Percentiles rank a stretch among this genome's conserved stretches.
Evolutionary conservation across 345 rosid genomes (phyloP).

Genomic region (Bruguiera parviflora): DNA sequence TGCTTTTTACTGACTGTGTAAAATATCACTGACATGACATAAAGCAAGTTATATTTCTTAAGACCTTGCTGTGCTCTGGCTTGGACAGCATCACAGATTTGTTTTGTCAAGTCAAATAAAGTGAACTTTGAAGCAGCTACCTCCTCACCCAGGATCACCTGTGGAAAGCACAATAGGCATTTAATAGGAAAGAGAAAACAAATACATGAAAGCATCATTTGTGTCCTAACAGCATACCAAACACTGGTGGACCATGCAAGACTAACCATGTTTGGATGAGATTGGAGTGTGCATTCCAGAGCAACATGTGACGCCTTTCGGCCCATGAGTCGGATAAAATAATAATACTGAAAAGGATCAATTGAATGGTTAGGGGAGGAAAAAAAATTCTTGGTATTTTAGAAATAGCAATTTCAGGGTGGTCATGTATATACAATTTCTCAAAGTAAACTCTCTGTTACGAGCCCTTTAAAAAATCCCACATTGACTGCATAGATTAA

Average conservation of each 20-base stretch:
- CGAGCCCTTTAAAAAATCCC: conserved; percentile 8
- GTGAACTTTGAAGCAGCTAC: conserved; percentile 98
- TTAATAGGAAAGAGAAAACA: neutral
- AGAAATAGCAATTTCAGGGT: too few species aligned
- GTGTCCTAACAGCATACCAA: neutral
- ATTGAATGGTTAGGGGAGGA: neutral
- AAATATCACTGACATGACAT: conserved; percentile 9
- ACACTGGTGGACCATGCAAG: conserved; percentile 14
- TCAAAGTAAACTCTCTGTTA: neutral
- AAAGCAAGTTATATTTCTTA: conserved; percentile 12
- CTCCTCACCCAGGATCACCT: conserved; percentile 97
- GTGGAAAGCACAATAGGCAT: conserved; percentile 18
- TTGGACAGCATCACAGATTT: conserved; percentile 96
- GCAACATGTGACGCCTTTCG: conserved; percentile 96
- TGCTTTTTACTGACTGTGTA: neutral
- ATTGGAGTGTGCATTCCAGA: conserved; percentile 93
- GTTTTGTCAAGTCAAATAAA: conserved; percentile 79
- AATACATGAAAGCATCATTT: neutral
- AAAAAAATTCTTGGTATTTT: neutral
- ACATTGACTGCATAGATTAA: neutral
- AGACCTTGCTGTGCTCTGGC: conserved; percentile 87
- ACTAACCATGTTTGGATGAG: conserved; percentile 96
- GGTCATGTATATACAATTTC: neutral
- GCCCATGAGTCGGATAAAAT: conserved; percentile 97
- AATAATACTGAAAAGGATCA: conserved; percentile 67